These are phyloP conservation scores for Nicotiana paniculata DNA, from an alignment of 257 asterid species.

Conservation along the genomic window DNA sequence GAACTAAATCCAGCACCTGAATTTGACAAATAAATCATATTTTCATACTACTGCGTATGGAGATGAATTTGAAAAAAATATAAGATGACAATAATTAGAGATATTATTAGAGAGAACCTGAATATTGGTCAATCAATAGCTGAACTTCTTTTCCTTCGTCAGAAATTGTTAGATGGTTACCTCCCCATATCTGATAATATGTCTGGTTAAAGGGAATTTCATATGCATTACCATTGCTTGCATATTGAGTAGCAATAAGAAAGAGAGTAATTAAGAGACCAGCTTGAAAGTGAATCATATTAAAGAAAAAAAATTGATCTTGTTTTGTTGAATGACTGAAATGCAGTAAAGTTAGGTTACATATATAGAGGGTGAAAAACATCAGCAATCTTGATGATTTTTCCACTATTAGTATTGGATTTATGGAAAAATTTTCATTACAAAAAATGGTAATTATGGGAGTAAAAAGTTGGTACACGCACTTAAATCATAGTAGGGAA, in stretches of 20 bases:
- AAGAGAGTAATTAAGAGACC: neutral
- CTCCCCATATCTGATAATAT: conserved; percentile 13
- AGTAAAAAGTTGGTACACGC: neutral
- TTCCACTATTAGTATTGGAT: neutral
- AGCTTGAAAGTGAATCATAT: neutral
- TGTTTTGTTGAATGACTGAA: neutral
- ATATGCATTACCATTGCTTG: neutral
- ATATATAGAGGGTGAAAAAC: neutral
- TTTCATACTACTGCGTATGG: neutral
- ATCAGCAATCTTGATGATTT: too few relatives aligned
- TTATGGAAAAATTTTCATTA: neutral
- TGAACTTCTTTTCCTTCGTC: conserved; percentile 14
- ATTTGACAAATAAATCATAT: neutral
- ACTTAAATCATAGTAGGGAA: neutral
- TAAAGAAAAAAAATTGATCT: neutral
- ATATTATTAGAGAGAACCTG: conserved; percentile 7
- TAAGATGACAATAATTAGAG: too few relatives aligned
- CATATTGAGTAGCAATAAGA: conserved; percentile 1
- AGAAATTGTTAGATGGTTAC: conserved; percentile 10
- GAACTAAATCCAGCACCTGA: conserved; percentile 31
- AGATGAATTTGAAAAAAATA: too few relatives aligned
- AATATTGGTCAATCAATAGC: conserved; percentile 10
- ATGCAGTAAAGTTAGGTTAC: neutral
- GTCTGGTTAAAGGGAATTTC: neutral
- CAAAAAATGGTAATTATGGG: neutral